A percentile compares a stretch with the other conserved stretches of the same genome.
Conservation (phyloP, 768 basidiomycete genomes). For the Amanita brunnescens region DNA sequence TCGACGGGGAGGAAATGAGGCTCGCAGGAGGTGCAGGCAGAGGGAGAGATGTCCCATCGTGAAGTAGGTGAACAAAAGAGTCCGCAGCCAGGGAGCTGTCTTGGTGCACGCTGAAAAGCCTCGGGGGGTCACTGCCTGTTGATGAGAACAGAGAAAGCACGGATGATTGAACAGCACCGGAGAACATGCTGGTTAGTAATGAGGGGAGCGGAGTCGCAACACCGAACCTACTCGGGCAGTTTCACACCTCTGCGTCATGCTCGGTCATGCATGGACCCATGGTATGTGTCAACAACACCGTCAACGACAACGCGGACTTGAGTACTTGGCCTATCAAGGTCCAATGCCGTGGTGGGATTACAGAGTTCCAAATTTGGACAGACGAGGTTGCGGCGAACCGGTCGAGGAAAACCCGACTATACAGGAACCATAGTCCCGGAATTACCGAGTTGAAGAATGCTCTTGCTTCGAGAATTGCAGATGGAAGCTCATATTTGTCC, state of each 20-base stretch:
- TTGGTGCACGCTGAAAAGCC: conserved; percentile 38
- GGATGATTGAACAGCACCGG: conserved; percentile 48
- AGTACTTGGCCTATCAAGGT: too few relatives aligned
- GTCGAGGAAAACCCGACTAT: too few relatives aligned
- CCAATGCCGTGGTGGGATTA: too few relatives aligned
- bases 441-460: neutral
- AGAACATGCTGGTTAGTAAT: conserved; percentile 41
- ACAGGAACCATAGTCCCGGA: neutral
- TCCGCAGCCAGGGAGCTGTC: conserved; percentile 49
- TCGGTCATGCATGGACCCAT: neutral
- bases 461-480: too few relatives aligned
- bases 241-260: neutral
- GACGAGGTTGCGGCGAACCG: too few relatives aligned
- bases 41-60: conserved; percentile 48
- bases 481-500: too few relatives aligned
- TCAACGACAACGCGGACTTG: too few relatives aligned
- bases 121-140: conserved; percentile 52
- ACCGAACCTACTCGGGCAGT: too few relatives aligned
- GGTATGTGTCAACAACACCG: too few relatives aligned
- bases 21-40: conserved; percentile 36
- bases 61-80: conserved; percentile 56
- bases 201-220: too few relatives aligned
- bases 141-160: conserved; percentile 72
- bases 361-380: too few relatives aligned
- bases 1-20: conserved; percentile 34